Conservation (phyloP, 192 early-diverging fungal genomes). For the Cladochytrium replicatum region DNA sequence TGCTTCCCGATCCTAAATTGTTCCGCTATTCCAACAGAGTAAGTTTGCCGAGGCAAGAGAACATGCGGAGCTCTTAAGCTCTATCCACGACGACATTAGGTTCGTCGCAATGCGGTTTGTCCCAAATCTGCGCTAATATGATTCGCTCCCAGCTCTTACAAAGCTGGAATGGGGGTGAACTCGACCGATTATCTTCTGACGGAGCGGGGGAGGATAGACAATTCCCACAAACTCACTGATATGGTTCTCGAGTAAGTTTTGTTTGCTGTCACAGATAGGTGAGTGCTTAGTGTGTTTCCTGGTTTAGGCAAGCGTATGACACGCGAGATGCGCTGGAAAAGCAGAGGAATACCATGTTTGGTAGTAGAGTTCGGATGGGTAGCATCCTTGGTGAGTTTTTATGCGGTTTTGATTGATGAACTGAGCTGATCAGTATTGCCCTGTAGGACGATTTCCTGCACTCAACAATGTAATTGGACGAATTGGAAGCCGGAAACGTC, state of each 20-base stretch:
- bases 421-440: background rate
- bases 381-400: constrained; percentile 40
- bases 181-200: constrained; percentile 55
- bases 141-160: constrained; percentile 25
- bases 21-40: constrained; percentile 19
- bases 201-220: constrained; percentile 62
- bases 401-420: background rate
- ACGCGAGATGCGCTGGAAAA: constrained; percentile 53
- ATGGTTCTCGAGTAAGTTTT: constrained; percentile 61
- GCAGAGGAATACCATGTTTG: constrained; percentile 48
- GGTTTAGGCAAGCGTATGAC: constrained; percentile 63
- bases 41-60: constrained; percentile 55
- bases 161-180: constrained; percentile 18
- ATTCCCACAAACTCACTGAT: constrained; percentile 63
- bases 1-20: background rate
- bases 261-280: constrained; percentile 3
- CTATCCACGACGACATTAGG: constrained; percentile 52
- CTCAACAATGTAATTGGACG: constrained; percentile 60
- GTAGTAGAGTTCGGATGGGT: constrained; percentile 41
- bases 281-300: constrained; percentile 2
- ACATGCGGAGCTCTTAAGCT: constrained; percentile 57
- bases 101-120: too few species aligned
- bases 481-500: constrained; percentile 54
- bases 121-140: constrained; percentile 11
- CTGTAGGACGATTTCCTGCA: constrained; percentile 45